These are phyloP conservation scores for Gamsiella multidivaricata DNA, from an alignment of 192 early-diverging fungal species.

Conservation along the genomic window DNA sequence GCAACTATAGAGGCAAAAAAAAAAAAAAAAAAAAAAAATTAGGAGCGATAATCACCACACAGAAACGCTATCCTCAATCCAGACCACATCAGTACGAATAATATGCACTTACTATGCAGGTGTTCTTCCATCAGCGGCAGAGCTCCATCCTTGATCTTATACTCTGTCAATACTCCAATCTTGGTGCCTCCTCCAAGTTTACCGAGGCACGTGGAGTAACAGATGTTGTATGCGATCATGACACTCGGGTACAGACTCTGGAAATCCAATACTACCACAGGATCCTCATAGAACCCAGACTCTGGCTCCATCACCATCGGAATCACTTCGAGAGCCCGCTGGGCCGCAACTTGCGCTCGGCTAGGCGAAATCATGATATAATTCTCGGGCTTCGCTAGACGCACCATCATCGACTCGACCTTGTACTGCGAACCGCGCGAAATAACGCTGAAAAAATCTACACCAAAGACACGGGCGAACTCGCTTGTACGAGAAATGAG, in stretches of 20 bases:
- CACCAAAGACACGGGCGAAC: slow-evolving; percentile 91
- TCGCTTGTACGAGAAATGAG: slow-evolving; percentile 80
- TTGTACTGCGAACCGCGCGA: slow-evolving; percentile 93
- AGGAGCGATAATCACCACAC: not conserved
- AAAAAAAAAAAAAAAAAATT: not conserved
- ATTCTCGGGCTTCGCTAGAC: slow-evolving; percentile 81
- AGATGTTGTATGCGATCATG: slow-evolving; percentile 98
- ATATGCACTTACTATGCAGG: slow-evolving; percentile 67
- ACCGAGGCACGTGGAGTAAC: slow-evolving; percentile 92
- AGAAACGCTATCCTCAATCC: not conserved
- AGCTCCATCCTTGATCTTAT: slow-evolving; percentile 70
- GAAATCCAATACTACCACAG: slow-evolving; percentile 91
- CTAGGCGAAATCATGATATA: slow-evolving; percentile 83
- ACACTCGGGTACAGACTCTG: slow-evolving; percentile 94
- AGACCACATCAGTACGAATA: not conserved
- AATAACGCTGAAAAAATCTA: slow-evolving; percentile 88
- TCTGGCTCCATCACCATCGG: slow-evolving; percentile 91
- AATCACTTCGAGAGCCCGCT: slow-evolving; percentile 85
- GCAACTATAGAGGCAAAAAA: slow-evolving; percentile 55
- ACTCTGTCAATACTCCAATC: slow-evolving; percentile 72
- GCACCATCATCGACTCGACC: slow-evolving; percentile 86
- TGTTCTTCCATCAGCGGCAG: slow-evolving; percentile 75
- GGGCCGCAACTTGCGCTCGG: slow-evolving; percentile 75
- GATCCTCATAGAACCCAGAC: slow-evolving; percentile 85
- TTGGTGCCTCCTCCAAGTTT: slow-evolving; percentile 57